These are phyloP conservation scores for Strobilomyces dryophilus DNA, from an alignment of 768 basidiomycete genomes.

Conservation along the genomic window DNA sequence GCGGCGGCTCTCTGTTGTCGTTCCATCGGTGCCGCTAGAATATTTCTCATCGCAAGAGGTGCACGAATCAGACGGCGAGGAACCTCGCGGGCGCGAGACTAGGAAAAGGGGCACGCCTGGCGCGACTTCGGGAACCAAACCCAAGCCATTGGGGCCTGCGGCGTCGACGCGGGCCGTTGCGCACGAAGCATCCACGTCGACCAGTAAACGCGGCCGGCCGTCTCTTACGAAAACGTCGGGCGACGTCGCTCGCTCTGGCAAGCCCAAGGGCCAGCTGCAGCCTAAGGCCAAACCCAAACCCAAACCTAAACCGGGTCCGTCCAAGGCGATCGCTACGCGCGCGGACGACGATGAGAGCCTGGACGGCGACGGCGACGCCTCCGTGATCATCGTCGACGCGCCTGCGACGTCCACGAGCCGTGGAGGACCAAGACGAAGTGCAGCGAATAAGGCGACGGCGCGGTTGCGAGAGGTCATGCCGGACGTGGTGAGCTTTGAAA, in stretches of 20 bases:
- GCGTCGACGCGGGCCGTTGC: constrained; percentile 20
- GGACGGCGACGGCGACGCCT: neutral
- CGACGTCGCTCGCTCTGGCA: neutral
- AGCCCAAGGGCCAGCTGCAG: constrained; percentile 3
- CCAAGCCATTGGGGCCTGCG: constrained; percentile 14
- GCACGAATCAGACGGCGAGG: neutral
- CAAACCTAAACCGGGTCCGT: constrained; percentile 1
- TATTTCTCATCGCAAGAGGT: constrained; percentile 21
- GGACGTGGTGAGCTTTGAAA: constrained; percentile 65
- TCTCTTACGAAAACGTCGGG: constrained; percentile 13
- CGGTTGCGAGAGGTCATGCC: constrained; percentile 64
- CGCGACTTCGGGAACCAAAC: neutral
- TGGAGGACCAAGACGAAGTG: constrained; percentile 42
- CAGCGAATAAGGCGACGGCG: constrained; percentile 46
- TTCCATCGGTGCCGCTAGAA: constrained; percentile 25
- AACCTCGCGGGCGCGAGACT: neutral
- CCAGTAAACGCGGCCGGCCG: constrained; percentile 16
- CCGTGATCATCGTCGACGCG: constrained; percentile 10
- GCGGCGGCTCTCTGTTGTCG: constrained; percentile 25
- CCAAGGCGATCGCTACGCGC: neutral
- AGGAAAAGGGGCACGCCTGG: neutral
- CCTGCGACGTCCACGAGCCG: constrained; percentile 13
- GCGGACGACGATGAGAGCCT: neutral
- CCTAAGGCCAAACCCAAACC: constrained; percentile 3
- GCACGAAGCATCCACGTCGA: constrained; percentile 20